These are phyloP conservation scores for Sporothrix mexicana DNA, from an alignment of 2,329 filamentous ascomycete genomes.

Conservation along the genomic window DNA sequence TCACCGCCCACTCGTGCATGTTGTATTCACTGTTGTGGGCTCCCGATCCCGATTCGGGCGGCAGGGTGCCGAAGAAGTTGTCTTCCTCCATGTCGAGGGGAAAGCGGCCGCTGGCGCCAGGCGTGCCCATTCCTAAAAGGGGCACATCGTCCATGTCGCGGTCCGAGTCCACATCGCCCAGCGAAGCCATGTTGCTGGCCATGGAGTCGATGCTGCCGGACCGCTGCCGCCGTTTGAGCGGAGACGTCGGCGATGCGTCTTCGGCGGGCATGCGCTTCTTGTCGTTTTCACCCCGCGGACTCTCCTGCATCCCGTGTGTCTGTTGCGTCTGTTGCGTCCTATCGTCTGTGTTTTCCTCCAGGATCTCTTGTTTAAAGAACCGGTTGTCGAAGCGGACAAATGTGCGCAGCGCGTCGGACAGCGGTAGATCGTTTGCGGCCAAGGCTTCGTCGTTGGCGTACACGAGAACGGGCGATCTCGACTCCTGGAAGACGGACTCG, in stretches of 20 bases:
- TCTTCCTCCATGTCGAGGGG: constrained; percentile 17
- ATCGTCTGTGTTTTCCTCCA: constrained; percentile 28
- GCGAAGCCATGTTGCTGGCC: constrained; percentile 53
- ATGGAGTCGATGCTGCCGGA: constrained; percentile 55
- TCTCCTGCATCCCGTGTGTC: constrained; percentile 27
- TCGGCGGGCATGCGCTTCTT: constrained; percentile 40
- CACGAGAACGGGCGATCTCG: constrained; percentile 41
- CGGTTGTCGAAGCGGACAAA: constrained; percentile 48
- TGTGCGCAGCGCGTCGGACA: constrained; percentile 43
- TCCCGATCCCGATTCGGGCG: not conserved
- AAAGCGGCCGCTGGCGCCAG: constrained; percentile 24
- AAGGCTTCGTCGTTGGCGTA: constrained; percentile 45
- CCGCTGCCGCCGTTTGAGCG: constrained; percentile 54
- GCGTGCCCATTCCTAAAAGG: not conserved
- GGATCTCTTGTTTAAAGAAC: constrained; percentile 44
- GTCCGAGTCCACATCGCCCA: constrained; percentile 46
- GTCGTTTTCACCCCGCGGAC: constrained; percentile 36
- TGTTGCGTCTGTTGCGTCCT: no score
- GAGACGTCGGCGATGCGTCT: constrained; percentile 43
- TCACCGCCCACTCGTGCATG: constrained; percentile 17
- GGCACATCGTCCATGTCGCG: constrained; percentile 36
- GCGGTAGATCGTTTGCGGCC: constrained; percentile 36
- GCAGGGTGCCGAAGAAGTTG: not conserved
- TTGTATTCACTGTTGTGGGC: not conserved
- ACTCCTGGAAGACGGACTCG: constrained; percentile 36